Base-by-base conservation (phyloP, 73 alveolate genomes). In the Tetrahymena borealis region DNA sequence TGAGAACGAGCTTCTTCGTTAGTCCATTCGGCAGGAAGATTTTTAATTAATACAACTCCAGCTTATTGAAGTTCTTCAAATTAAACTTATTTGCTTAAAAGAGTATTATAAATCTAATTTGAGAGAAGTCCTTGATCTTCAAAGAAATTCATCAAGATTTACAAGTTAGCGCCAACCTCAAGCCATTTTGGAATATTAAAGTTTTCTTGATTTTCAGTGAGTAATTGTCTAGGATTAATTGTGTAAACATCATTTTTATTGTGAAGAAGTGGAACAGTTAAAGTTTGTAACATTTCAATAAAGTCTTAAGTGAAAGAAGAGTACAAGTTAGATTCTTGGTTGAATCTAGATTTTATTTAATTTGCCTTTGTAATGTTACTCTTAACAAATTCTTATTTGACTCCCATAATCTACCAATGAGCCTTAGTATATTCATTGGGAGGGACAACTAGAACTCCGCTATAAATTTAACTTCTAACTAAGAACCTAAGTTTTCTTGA, bases 401-500 rank as follows among this genome's bases (percentile, higher is more conserved):
- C 91, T 24, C 94, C 95, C 38, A 91, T 11, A 38, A 91, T 39
- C 39, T 78, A 79, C 39, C 90, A 79, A 40, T 94, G 95, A 15
- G 41, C 91, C 11, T 42, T 38, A 0, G 38, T 32, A 7, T 42
- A 38, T n/a, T 77, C 78, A 39, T 36, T 37, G 18, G 6, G 32
- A 37, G n/a, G 1, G 0, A 18, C n/a, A 4, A 32, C 20, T 1
- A 38, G 24, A n/a, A 38, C 60, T 38, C 60, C 78, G 8, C 91
- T 79, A 20, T 60, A 60, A 35, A 60, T 60, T 18, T 60, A 60
- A 35, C 85, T 60, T 20, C 85, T 60, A 15, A 60, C 85, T 2
- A 92, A 33, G 36, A 91, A 39, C 78, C 43, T 24, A 16, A 92
- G 32, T 40, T 93, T 93, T 2, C 95, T 41, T 9, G 91, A n/a